phyloP scores from a whole-genome alignment of 1,139 yeast genomes.

The Geotrichum europaeum region DNA sequence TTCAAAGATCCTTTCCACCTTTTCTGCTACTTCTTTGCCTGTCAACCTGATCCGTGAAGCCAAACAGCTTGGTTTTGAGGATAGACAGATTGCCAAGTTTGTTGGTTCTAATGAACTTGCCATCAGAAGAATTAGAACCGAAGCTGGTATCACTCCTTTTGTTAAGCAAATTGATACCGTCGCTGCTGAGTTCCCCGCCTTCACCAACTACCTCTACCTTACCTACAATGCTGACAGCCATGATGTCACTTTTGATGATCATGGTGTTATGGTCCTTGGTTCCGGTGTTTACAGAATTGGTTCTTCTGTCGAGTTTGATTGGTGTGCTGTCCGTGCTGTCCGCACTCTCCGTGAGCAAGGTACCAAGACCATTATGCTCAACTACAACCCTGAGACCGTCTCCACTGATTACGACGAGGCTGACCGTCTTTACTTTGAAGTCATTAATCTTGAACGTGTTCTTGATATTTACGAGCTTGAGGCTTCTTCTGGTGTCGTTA shows the following conservation, averaged over 20 bases:
- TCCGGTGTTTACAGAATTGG: constrained; percentile 99
- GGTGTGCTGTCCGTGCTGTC: constrained; percentile 98
- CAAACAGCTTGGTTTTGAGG: constrained; percentile 92
- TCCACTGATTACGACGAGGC: constrained; percentile 98
- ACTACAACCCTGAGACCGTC: constrained; percentile 97
- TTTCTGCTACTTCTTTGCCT: constrained; percentile 56
- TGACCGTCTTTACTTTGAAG: constrained; percentile 94
- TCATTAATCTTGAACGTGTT: constrained; percentile 89
- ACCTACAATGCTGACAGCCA: constrained; percentile 88
- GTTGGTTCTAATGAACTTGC: constrained; percentile 66
- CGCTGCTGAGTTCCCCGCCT: constrained; percentile 98
- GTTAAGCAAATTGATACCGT: constrained; percentile 95
- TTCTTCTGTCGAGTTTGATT: constrained; percentile 96
- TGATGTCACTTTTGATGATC: constrained; percentile 79
- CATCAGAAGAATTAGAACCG: constrained; percentile 47
- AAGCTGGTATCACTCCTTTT: constrained; percentile 70
- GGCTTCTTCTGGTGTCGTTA: constrained; percentile 82
- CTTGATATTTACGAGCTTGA: constrained; percentile 96
- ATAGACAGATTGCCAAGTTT: constrained; percentile 79
- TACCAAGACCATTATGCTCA: constrained; percentile 88
- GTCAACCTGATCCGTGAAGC: constrained; percentile 65
- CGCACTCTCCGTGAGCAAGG: constrained; percentile 87
- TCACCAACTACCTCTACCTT: constrained; percentile 90
- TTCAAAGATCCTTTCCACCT: constrained; percentile 56
- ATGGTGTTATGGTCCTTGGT: constrained; percentile 91